Conservation (phyloP, 768 basidiomycete genomes). For the Boletus sp. region DNA sequence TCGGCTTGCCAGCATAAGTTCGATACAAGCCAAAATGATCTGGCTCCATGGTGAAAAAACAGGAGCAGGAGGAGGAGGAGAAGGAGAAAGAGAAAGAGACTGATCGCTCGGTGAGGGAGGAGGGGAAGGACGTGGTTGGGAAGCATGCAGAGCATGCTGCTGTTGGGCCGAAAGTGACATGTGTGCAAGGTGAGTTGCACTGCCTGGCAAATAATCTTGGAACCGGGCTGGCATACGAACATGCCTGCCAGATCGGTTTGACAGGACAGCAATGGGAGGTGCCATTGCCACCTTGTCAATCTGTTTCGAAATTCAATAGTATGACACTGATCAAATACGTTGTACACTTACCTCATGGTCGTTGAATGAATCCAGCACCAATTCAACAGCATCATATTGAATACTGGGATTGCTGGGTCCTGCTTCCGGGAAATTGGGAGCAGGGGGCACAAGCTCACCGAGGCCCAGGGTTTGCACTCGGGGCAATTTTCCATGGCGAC, state of each 20-base stretch:
- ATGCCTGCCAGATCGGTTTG: neutral
- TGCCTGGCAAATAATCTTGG: slow-evolving; percentile 1
- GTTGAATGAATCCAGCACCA: too few relatives aligned
- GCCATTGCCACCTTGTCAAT: too few relatives aligned
- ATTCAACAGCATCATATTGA: too few relatives aligned
- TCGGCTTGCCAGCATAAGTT: neutral
- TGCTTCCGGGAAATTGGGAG: too few relatives aligned
- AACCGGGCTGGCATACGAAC: neutral
- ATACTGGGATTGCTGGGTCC: too few relatives aligned
- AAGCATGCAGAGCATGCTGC: neutral
- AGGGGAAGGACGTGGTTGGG: neutral
- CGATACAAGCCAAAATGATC: neutral
- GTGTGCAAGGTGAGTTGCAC: neutral
- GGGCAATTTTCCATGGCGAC: neutral
- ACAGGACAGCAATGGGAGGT: neutral
- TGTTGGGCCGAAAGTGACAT: neutral
- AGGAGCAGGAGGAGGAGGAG: neutral
- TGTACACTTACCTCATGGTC: too few relatives aligned
- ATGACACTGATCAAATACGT: too few relatives aligned
- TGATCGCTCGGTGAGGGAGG: neutral
- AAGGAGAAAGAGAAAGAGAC: neutral
- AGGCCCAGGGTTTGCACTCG: too few relatives aligned
- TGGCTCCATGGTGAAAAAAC: neutral
- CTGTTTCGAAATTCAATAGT: too few relatives aligned
- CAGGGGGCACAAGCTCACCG: too few relatives aligned